phyloP scores from a whole-genome alignment of 2,329 filamentous ascomycete genomes.

The Thielaviopsis cerberus region DNA sequence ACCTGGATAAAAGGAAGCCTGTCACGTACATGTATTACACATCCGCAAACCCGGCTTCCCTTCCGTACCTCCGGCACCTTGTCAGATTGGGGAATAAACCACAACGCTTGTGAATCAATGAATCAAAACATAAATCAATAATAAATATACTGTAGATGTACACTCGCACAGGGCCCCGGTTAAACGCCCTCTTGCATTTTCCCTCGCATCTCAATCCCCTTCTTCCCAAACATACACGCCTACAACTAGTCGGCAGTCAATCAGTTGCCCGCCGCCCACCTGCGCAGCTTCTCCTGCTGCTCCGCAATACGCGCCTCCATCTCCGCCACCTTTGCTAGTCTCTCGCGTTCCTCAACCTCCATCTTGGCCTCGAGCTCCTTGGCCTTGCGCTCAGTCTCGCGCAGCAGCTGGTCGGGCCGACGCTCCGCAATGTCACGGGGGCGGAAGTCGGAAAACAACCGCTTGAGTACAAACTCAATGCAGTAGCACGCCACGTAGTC shows the following conservation, averaged over 20 bases:
- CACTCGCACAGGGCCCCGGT: no score
- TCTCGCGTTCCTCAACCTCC: slow-evolving; percentile 26
- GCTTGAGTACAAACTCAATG: slow-evolving; percentile 75
- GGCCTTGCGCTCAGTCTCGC: slow-evolving; percentile 34
- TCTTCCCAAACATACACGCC: no score
- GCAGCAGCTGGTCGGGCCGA: slow-evolving; percentile 66
- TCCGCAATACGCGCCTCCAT: slow-evolving; percentile 40
- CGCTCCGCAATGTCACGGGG: slow-evolving; percentile 85
- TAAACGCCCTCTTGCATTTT: no score
- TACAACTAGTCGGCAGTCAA: no score
- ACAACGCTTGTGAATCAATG: neutral
- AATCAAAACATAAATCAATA: neutral
- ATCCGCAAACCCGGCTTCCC: neutral
- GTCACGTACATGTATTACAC: no score
- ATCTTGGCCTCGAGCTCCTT: slow-evolving; percentile 24
- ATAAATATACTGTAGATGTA: no score
- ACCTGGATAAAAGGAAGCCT: no score
- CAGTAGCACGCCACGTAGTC: slow-evolving; percentile 77
- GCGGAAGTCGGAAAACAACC: slow-evolving; percentile 70
- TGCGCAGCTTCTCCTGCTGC: slow-evolving; percentile 28
- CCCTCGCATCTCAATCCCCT: no score
- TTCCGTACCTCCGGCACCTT: neutral
- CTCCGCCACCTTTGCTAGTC: slow-evolving; percentile 36
- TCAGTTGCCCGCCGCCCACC: slow-evolving; percentile 24
- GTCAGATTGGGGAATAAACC: neutral